These are phyloP conservation scores for Boletus semigastroideus DNA, from an alignment of 1,284 basidiomycete species.

Conservation along the genomic window DNA sequence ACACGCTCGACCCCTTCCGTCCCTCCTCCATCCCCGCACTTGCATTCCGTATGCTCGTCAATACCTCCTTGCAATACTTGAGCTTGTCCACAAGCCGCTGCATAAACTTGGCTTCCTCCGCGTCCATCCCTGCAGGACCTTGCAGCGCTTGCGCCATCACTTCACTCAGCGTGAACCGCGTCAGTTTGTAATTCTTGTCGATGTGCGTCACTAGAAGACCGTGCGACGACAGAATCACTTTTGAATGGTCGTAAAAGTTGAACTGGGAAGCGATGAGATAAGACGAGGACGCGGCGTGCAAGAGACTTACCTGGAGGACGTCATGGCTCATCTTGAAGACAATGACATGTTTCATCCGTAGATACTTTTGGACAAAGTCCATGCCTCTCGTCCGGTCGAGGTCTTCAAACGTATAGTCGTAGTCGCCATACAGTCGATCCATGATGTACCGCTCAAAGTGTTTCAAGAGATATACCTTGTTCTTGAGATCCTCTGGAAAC, in stretches of 20 bases:
- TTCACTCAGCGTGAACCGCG: conserved; percentile 72
- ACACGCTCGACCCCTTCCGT: neutral
- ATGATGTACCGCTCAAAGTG: conserved; percentile 95
- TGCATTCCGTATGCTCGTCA: conserved; percentile 58
- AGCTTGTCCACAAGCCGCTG: conserved; percentile 72
- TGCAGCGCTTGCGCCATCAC: conserved; percentile 63
- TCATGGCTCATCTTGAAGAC: conserved; percentile 96
- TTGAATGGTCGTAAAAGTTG: conserved; percentile 98
- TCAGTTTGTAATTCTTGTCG: conserved; percentile 82
- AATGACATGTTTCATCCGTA: conserved; percentile 95
- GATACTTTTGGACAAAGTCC: conserved; percentile 94
- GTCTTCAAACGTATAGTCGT: conserved; percentile 81
- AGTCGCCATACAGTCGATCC: conserved; percentile 79
- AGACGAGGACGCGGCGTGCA: neutral
- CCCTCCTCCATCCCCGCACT: conserved; percentile 24
- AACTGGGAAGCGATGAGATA: conserved; percentile 54
- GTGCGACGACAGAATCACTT: conserved; percentile 83
- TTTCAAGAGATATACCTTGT: conserved; percentile 87
- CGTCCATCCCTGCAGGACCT: conserved; percentile 38
- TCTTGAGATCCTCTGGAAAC: conserved; percentile 77
- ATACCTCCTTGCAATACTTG: conserved; percentile 79
- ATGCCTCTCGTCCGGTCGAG: conserved; percentile 70
- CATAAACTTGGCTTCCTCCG: conserved; percentile 58
- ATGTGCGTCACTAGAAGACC: conserved; percentile 86
- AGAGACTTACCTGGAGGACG: conserved; percentile 74